Evolutionary conservation across 495 filamentous ascomycete genomes (phyloP).

Genomic region (Trichoderma asperelloides): DNA sequence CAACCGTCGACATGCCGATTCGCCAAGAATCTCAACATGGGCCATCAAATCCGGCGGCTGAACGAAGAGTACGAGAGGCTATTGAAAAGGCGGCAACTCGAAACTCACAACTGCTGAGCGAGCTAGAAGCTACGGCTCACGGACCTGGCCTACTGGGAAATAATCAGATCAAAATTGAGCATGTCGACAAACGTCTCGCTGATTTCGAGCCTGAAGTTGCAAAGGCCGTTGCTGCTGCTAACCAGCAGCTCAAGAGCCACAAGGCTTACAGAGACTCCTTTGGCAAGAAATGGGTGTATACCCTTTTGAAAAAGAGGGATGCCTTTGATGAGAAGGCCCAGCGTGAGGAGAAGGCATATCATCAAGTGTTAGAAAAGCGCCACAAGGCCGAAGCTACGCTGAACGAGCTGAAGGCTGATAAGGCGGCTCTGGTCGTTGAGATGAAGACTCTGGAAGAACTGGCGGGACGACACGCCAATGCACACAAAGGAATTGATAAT

Average conservation of each 20-base stretch:
- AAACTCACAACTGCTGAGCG: background rate
- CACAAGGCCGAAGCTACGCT: background rate
- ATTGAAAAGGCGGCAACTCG: background rate
- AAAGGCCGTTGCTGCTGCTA: background rate
- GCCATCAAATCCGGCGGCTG: background rate
- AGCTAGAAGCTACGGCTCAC: background rate
- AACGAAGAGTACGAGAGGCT: background rate
- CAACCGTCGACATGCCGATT: background rate
- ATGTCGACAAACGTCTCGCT: background rate
- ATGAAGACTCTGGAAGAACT: background rate
- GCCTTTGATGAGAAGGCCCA: background rate
- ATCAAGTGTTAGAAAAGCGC: background rate
- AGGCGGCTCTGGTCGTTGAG: background rate
- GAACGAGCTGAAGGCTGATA: background rate
- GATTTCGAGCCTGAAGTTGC: background rate
- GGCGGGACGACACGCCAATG: background rate
- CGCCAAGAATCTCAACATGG: background rate
- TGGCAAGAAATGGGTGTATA: background rate
- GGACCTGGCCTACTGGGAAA: background rate
- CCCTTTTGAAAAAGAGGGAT: background rate
- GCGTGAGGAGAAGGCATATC: background rate
- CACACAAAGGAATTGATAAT: background rate
- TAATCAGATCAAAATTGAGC: background rate
- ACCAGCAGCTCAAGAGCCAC: background rate
- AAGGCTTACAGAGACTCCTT: background rate